Base-by-base conservation (phyloP, 2,329 filamentous ascomycete genomes). In the Xylaria multiplex region DNA sequence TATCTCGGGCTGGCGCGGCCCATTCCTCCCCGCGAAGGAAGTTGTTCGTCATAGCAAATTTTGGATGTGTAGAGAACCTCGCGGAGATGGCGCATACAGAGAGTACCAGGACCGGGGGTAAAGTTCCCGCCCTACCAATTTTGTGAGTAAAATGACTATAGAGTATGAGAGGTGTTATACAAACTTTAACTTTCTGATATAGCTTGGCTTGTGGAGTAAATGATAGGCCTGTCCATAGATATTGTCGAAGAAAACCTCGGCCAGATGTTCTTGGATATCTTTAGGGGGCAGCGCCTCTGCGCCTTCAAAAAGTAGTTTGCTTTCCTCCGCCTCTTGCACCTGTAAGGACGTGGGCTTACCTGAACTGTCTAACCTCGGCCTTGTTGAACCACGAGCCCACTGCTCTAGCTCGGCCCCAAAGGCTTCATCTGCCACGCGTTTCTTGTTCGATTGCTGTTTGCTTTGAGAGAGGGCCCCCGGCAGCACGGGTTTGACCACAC, bases 161-260 rank as follows among this genome's bases (percentile, higher is more conserved):
- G 9, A 5, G 59, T 43, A 37, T 30, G 19, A 7, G 32, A 57
- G 59, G 71, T 46, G 69, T 67, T 45, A 64, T 22, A 82, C 87
- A 69, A 80, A 90, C 89, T 84, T 88, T 61, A 96, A 78, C 74
- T 93, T 93, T 66, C 94, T 88, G 91, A 98, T 97, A 77, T 96
- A 98, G 77, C 94, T 98, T 43, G 96, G 95, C 77, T 97, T 98
- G 80, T 99, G 96, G 9, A 99, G 86, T 22, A 99, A 82, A 70
- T 96, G 92, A 77, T 98, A 99, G 40, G 93, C 92, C 77, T 98
- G 96, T 8, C 96, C 96, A 76, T 99, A 98, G 0, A 98, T 87
- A 74, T 91, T 94, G 75, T 98, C 95, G 75, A 98, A 99, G 77
- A 96, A 99, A 0, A 97, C 89, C 74, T 98, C 94, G 19, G 94